Conservation (phyloP, 805 yeast genomes). For the Wickerhamomyces ciferrii region DNA sequence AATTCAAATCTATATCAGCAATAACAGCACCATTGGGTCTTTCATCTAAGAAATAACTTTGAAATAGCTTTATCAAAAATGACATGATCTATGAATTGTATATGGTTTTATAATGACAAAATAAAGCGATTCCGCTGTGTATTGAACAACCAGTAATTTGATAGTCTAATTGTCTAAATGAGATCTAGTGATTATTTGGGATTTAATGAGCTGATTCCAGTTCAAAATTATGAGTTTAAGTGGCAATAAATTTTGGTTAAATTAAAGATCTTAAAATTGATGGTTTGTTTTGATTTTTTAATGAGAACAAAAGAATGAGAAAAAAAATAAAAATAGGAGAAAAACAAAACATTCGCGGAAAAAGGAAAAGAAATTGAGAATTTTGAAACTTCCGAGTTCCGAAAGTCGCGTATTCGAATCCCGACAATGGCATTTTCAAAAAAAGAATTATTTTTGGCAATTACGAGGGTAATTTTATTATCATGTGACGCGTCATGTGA, state of each 20-base stretch:
- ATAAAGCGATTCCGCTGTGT: not conserved
- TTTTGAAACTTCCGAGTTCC: not conserved
- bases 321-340: not conserved
- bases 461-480: no score
- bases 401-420: not conserved
- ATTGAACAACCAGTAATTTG: not conserved
- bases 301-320: no score
- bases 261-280: no score
- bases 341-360: not conserved
- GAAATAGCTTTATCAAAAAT: slow-evolving; percentile 30
- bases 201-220: no score
- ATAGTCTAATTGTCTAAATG: no score
- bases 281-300: not conserved
- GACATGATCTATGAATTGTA: slow-evolving; percentile 4
- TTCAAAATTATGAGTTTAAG: no score
- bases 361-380: not conserved
- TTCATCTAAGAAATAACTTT: slow-evolving; percentile 48
- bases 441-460: no score
- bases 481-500: no score
- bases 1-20: slow-evolving; percentile 46
- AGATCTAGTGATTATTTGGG: no score
- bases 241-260: no score
- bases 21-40: slow-evolving; percentile 42
- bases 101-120: no score
- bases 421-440: no score